A percentile compares a stretch with the other conserved stretches of the same genome.
These are phyloP conservation scores for Lentithecium fluviatile DNA, from an alignment of 495 filamentous ascomycete genomes.

Conservation along the genomic window DNA sequence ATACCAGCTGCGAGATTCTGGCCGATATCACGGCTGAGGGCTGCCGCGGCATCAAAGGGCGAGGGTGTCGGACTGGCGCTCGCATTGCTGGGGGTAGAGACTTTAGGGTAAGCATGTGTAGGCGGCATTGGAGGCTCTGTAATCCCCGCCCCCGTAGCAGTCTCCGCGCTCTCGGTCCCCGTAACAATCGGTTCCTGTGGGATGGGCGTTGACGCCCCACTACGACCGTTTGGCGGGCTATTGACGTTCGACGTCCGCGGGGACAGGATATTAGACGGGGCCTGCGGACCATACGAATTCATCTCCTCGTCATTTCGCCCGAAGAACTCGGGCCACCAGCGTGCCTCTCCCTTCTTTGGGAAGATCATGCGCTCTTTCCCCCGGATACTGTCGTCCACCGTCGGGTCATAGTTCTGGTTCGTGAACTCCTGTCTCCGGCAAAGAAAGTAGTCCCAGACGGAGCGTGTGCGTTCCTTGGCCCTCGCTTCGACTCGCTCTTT, in stretches of 20 bases:
- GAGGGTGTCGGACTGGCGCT: neutral
- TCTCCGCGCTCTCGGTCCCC: constrained; percentile 25
- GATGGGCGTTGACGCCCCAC: constrained; percentile 4
- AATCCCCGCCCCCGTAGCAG: constrained; percentile 25
- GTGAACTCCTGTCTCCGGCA: constrained; percentile 72
- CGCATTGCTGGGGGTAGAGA: neutral
- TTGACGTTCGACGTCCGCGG: constrained; percentile 12
- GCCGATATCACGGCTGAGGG: constrained; percentile 9
- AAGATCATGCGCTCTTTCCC: constrained; percentile 83
- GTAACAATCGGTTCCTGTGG: constrained; percentile 21
- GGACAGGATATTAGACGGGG: neutral
- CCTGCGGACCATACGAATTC: constrained; percentile 57
- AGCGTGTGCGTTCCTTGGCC: constrained; percentile 71
- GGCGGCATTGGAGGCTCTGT: constrained; percentile 13
- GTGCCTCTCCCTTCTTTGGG: constrained; percentile 63
- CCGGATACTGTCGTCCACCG: constrained; percentile 71
- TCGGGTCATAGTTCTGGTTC: constrained; percentile 74
- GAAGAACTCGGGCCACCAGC: constrained; percentile 93
- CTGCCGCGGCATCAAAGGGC: neutral
- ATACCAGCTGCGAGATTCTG: constrained; percentile 26
- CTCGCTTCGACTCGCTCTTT: constrained; percentile 77
- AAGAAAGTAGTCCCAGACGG: constrained; percentile 96
- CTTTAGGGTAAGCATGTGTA: neutral
- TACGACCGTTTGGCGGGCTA: constrained; percentile 15
- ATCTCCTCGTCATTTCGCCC: constrained; percentile 84